A percentile compares a stretch with the other conserved stretches of the same genome.
These are phyloP conservation scores for Gossypium stocksii DNA, from an alignment of 345 rosid species.

Conservation along the genomic window DNA sequence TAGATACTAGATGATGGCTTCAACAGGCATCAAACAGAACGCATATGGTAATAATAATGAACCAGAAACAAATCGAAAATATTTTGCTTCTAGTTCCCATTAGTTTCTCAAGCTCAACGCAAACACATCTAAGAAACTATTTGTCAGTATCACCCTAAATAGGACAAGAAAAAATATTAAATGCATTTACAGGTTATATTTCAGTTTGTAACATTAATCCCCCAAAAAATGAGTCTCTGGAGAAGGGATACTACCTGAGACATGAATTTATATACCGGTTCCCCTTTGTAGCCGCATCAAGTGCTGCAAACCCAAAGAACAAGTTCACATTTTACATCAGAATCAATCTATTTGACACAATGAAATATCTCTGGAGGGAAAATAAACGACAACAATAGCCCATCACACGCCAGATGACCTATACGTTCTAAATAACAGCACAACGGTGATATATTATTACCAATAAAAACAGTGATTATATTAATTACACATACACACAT, in stretches of 20 bases:
- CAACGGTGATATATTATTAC: neutral
- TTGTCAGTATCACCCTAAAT: neutral
- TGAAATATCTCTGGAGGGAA: neutral
- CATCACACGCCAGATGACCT: neutral
- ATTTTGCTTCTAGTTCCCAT: neutral
- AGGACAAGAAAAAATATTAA: neutral
- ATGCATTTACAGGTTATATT: neutral
- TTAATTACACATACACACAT: neutral
- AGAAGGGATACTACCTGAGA: conserved; percentile 52
- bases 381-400: neutral
- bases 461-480: neutral
- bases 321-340: neutral
- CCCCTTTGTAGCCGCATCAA: conserved; percentile 89
- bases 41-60: neutral
- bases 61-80: neutral
- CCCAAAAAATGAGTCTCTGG: neutral
- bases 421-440: neutral
- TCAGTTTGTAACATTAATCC: neutral
- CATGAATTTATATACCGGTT: conserved; percentile 88
- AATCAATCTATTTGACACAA: neutral
- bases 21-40: neutral
- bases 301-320: conserved; percentile 36
- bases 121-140: neutral
- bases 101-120: neutral
- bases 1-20: neutral